Conservation (phyloP, 495 filamentous ascomycete species). For the Aspergillus haitiensis region DNA sequence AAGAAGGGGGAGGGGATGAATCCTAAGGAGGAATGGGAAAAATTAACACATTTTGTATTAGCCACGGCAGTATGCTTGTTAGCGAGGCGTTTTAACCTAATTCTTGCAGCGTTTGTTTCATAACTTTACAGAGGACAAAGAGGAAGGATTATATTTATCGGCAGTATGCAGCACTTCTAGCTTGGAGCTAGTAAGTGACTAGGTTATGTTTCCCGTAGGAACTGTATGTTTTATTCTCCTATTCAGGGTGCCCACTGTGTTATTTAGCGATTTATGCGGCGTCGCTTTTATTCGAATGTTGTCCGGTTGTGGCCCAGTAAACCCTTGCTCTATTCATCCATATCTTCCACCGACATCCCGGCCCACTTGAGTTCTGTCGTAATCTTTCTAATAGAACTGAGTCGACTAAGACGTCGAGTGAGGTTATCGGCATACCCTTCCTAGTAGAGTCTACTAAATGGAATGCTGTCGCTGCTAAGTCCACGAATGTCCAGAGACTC, state of each 20-base stretch:
- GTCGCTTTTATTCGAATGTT: neutral
- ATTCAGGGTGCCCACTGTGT: neutral
- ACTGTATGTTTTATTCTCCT: neutral
- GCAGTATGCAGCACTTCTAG: neutral
- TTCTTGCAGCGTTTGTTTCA: conserved; percentile 17
- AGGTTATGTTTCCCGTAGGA: neutral
- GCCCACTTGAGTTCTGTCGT: neutral
- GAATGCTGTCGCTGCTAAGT: conserved; percentile 30
- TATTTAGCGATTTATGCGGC: neutral
- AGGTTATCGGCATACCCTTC: conserved; percentile 5
- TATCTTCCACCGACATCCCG: conserved; percentile 27
- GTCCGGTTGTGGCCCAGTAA: conserved; percentile 25
- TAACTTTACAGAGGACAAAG: neutral
- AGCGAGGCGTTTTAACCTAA: conserved; percentile 22
- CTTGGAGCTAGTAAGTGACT: no score
- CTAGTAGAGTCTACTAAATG: conserved; percentile 19
- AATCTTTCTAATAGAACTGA: neutral
- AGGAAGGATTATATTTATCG: conserved; percentile 2
- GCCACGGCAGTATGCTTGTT: conserved; percentile 19
- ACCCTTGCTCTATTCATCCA: conserved; percentile 31
- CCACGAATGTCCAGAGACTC: conserved; percentile 48
- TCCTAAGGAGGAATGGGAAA: neutral
- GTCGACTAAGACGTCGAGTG: conserved; percentile 5
- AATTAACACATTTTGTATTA: conserved; percentile 5
- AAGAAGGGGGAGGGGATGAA: no score